Evolutionary conservation across 768 basidiomycete species (phyloP), one percentile per base, ranked within the genome.

Genomic region (Asterophora parasitica): DNA sequence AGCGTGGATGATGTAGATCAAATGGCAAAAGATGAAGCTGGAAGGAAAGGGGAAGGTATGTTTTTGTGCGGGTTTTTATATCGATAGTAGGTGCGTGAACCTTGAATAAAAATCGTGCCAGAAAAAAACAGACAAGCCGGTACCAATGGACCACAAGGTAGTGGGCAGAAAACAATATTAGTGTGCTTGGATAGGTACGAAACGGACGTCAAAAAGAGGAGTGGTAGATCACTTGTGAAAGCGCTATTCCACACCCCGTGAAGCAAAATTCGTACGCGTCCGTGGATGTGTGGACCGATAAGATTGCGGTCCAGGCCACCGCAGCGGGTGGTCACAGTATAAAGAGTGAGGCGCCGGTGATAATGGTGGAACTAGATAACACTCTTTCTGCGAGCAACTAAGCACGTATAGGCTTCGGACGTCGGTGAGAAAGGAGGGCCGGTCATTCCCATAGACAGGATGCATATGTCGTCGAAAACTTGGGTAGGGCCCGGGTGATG

Each of bases 401-500:
- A 39, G 53, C 61, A 58, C 51, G 64, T 48, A 48, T 53, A 53
- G 57, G 61, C 56, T 60, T 57, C 49, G 55, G 48, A 54, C 56
- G 54, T 46, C 51, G 55, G 48, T 49, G 46, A 47, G 55, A 47
- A 56, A 47, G 55, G 46, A 56, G 45, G 57, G 60, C 59, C 61
- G 63, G 60, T 64, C 62, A 67, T 69, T 73, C 69, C 67, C 59
- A 61, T 53, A 65, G 77, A 81, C 79, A 71, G 78, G 76, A 80
- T 78, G 78, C 74, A 81, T 80, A 80, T 75, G 79, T 81, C 79
- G 63, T 76, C 65, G 61, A 67, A 64, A 61, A 50, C 58, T 59
- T 63, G 61, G 57, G 54, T 32, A 52, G 56, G 58, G 58, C 64
- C 63, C 59, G 58, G 47, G 63, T 58, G 61, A 58, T 53, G 58